Evolutionary conservation across 805 yeast genomes (phyloP).

Genomic region (Hyphopichia homilentoma): DNA sequence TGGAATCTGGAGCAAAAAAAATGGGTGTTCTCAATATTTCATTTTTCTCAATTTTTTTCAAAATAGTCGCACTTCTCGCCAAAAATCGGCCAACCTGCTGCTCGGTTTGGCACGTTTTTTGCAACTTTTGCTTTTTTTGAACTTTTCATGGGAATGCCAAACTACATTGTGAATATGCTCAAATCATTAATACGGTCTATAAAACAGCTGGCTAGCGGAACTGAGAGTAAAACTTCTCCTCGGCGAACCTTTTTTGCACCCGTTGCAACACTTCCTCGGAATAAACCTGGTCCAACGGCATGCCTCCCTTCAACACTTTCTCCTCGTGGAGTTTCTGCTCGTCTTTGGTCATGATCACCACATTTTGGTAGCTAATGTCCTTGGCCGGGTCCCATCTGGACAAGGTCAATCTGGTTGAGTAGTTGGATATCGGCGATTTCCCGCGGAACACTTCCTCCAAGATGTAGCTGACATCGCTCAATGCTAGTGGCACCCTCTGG

Average conservation of each 20-base stretch:
- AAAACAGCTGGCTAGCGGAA: conserved; percentile 44
- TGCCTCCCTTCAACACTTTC: conserved; percentile 67
- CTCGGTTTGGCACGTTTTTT: too few species aligned
- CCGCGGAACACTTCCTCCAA: conserved; percentile 93
- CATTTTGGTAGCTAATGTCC: conserved; percentile 68
- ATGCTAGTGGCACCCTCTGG: conserved; percentile 70
- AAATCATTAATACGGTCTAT: too few species aligned
- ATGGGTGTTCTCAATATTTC: too few species aligned
- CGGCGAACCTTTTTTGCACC: conserved; percentile 63
- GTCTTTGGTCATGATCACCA: conserved; percentile 83
- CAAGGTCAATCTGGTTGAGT: conserved; percentile 72
- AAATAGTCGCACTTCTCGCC: too few species aligned
- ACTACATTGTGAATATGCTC: too few species aligned
- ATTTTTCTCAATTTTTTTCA: too few species aligned
- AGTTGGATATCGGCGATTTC: conserved; percentile 82
- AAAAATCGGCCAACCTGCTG: too few species aligned
- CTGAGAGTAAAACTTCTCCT: conserved; percentile 69
- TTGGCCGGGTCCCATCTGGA: conserved; percentile 78
- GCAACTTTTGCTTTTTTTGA: too few species aligned
- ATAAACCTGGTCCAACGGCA: conserved; percentile 60
- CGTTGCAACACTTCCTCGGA: conserved; percentile 50
- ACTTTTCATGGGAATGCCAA: too few species aligned
- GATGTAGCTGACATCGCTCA: conserved; percentile 73
- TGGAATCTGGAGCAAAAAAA: too few species aligned
- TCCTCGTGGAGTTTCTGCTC: conserved; percentile 82